phyloP scores from a whole-genome alignment of 139 green algal genomes.

The Micromonas commoda region DNA sequence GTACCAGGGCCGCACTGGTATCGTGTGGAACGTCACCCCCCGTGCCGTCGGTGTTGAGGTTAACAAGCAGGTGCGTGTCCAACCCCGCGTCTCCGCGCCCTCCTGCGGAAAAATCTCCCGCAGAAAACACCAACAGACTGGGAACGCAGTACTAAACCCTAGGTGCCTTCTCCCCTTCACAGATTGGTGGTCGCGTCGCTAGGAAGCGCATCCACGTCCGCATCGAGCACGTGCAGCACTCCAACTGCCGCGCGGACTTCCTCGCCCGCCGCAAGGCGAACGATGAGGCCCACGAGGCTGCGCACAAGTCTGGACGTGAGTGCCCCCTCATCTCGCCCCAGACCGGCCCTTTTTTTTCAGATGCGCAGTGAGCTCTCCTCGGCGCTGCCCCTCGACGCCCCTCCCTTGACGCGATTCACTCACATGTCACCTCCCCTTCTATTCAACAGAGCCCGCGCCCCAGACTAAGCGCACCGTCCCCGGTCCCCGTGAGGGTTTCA shows the following conservation, averaged over 20 bases:
- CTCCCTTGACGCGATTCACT: no score
- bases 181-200: constrained; percentile 75
- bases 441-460: constrained; percentile 40
- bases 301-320: no score
- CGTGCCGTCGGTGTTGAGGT: constrained; percentile 92
- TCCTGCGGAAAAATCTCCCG: no score
- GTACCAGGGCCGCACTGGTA: constrained; percentile 94
- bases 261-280: constrained; percentile 71
- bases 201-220: constrained; percentile 96
- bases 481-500: constrained; percentile 73
- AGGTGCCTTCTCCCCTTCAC: not conserved
- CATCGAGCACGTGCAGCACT: constrained; percentile 90
- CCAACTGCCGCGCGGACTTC: constrained; percentile 93
- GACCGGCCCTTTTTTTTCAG: no score
- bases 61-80: constrained; percentile 81
- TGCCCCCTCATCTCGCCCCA: no score
- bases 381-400: no score
- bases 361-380: no score
- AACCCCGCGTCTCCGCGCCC: no score
- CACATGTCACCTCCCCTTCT: no score
- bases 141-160: not conserved
- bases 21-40: constrained; percentile 98
- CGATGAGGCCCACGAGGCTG: constrained; percentile 53
- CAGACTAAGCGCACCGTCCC: constrained; percentile 65
- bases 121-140: no score